Conservation (phyloP, 1,139 yeast species). For the Pneumocystis oryctolagi region DNA sequence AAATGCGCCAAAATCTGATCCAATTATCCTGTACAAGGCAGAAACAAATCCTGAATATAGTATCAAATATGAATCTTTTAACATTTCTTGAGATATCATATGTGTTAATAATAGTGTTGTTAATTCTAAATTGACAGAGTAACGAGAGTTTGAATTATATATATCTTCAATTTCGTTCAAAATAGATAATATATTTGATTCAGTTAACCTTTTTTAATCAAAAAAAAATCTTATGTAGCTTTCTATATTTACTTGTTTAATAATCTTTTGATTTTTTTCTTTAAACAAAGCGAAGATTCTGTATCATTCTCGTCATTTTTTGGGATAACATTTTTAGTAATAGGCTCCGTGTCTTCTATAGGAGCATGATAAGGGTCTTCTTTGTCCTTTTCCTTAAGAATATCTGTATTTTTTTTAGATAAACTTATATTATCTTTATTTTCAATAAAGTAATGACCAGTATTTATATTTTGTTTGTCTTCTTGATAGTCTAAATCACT, state of each 20-base stretch:
- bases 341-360: not conserved
- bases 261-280: constrained; percentile 25
- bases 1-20: constrained; percentile 81
- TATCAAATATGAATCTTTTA: constrained; percentile 65
- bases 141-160: constrained; percentile 56
- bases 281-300: constrained; percentile 3
- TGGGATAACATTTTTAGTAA: not conserved
- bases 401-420: not conserved
- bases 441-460: not conserved
- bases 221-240: not conserved
- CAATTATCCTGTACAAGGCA: constrained; percentile 60
- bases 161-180: constrained; percentile 52
- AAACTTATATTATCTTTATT: not conserved
- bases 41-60: constrained; percentile 66
- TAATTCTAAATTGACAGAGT: constrained; percentile 54
- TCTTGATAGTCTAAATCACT: not conserved
- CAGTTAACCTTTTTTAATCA: constrained; percentile 43
- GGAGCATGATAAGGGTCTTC: not conserved
- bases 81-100: constrained; percentile 45
- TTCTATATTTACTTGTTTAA: constrained; percentile 32
- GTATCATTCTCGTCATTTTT: not conserved
- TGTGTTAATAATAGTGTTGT: constrained; percentile 51
- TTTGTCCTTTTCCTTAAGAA: not conserved
- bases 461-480: not conserved
- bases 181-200: constrained; percentile 60